Percentiles rank a stretch among this genome's conserved stretches.
Evolutionary conservation across 352 stramenopile species (phyloP).

Genomic region (Globisporangium solare): DNA sequence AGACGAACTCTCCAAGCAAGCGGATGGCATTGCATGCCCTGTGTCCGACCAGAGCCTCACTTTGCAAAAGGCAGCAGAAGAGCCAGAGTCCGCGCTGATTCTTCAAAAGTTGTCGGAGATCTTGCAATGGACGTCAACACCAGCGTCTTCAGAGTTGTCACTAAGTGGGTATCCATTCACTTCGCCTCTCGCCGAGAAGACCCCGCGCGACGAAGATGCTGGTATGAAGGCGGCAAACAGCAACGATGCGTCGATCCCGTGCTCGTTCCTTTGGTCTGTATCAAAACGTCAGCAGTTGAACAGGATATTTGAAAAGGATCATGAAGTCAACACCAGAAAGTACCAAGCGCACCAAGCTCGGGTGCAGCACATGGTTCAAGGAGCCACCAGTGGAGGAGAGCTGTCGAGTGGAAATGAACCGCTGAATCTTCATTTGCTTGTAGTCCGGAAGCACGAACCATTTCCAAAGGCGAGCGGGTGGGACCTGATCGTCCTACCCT

Average conservation of each 20-base stretch:
- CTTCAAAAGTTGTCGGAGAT: slow-evolving; percentile 48
- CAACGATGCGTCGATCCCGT: slow-evolving; percentile 13
- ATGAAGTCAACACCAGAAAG: slow-evolving; percentile 47
- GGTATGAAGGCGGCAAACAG: slow-evolving; percentile 4
- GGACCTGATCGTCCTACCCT: slow-evolving; percentile 54
- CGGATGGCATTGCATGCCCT: slow-evolving; percentile 46
- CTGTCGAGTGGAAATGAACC: background rate
- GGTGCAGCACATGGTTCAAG: background rate
- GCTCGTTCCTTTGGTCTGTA: slow-evolving; percentile 58
- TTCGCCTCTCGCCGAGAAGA: slow-evolving; percentile 1
- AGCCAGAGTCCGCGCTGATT: slow-evolving; percentile 56
- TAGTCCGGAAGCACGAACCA: slow-evolving; percentile 28
- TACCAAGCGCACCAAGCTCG: slow-evolving; percentile 26
- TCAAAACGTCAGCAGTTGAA: slow-evolving; percentile 30
- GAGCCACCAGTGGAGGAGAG: background rate
- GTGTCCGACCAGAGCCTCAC: slow-evolving; percentile 43
- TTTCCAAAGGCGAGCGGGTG: slow-evolving; percentile 56
- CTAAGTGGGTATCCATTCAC: slow-evolving; percentile 25
- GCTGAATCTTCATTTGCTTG: slow-evolving; percentile 31
- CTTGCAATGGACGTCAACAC: slow-evolving; percentile 45
- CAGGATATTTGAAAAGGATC: slow-evolving; percentile 42
- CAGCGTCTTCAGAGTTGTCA: background rate
- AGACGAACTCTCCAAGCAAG: slow-evolving; percentile 12
- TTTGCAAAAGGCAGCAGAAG: slow-evolving; percentile 36
- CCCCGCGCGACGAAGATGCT: background rate